phyloP scores from a whole-genome alignment of 257 asterid genomes.

The Solanum tarapatanum region DNA sequence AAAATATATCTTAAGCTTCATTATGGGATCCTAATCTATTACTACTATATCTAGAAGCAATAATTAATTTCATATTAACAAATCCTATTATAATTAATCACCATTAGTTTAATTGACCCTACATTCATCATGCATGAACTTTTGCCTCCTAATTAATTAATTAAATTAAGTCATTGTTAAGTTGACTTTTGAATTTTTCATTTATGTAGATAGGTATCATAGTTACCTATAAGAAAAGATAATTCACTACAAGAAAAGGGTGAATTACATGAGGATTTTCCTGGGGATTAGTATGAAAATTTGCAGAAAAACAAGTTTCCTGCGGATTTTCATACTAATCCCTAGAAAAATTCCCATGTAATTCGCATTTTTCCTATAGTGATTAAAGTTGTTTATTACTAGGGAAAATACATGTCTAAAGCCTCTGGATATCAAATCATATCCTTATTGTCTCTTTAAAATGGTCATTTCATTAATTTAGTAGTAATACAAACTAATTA shows the following conservation, averaged over 20 bases:
- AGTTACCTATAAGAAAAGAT: neutral
- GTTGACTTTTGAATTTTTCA: neutral
- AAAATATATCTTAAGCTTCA: slow-evolving; percentile 7
- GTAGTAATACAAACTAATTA: slow-evolving; percentile 1
- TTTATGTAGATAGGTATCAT: neutral
- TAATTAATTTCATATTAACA: slow-evolving; percentile 21
- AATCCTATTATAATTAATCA: neutral
- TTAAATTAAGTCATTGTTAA: neutral
- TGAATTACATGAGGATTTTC: no score
- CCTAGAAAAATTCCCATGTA: no score
- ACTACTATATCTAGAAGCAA: slow-evolving; percentile 7
- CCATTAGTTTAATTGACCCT: slow-evolving; percentile 18
- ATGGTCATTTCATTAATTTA: slow-evolving; percentile 1
- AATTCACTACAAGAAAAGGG: no score
- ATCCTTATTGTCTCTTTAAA: neutral
- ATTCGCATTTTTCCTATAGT: no score
- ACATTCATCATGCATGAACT: slow-evolving; percentile 19
- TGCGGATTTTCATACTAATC: no score
- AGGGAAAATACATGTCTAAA: neutral
- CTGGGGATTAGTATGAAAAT: no score
- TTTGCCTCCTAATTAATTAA: neutral
- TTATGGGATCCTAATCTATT: slow-evolving; percentile 20
- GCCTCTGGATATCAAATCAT: neutral
- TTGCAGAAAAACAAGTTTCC: no score
- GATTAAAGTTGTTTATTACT: neutral